These are phyloP conservation scores for Paulownia fortunei DNA, from an alignment of 257 asterid genomes.

Conservation along the genomic window DNA sequence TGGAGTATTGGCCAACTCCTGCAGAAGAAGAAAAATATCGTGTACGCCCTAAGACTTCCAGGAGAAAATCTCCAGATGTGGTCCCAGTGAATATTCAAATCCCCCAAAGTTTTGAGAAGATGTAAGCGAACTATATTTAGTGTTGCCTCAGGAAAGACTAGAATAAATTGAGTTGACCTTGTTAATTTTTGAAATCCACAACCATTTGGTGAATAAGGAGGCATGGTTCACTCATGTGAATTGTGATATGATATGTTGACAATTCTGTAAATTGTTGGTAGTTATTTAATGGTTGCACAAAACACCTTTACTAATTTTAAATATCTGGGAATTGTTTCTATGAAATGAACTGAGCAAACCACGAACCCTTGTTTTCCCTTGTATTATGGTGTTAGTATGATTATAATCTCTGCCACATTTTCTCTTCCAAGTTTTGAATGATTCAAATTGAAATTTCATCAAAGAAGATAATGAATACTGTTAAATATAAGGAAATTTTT, in stretches of 20 bases:
- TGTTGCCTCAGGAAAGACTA: slow-evolving; percentile 11
- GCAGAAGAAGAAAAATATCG: slow-evolving; percentile 79
- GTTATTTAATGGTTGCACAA: slow-evolving; percentile 2
- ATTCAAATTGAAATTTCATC: neutral
- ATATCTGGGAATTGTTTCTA: slow-evolving; percentile 17
- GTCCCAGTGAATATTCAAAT: slow-evolving; percentile 58
- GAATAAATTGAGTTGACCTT: neutral
- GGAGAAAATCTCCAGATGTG: slow-evolving; percentile 51
- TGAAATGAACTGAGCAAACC: slow-evolving; percentile 8
- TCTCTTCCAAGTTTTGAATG: neutral
- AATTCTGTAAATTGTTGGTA: neutral
- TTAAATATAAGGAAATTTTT: neutral
- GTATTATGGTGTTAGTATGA: neutral
- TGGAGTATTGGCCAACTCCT: slow-evolving; percentile 94
- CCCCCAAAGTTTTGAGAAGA: slow-evolving; percentile 81
- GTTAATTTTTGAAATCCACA: slow-evolving; percentile 9
- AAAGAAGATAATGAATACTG: neutral
- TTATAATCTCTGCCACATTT: neutral
- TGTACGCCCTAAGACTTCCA: slow-evolving; percentile 40
- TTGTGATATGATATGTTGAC: neutral
- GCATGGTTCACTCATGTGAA: slow-evolving; percentile 6
- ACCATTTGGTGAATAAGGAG: slow-evolving; percentile 2
- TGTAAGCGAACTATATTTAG: slow-evolving; percentile 50
- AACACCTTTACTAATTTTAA: neutral
- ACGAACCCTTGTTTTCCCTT: neutral